Evolutionary conservation across 345 rosid genomes (phyloP).

Genomic region (Gynandropsis gynandra): DNA sequence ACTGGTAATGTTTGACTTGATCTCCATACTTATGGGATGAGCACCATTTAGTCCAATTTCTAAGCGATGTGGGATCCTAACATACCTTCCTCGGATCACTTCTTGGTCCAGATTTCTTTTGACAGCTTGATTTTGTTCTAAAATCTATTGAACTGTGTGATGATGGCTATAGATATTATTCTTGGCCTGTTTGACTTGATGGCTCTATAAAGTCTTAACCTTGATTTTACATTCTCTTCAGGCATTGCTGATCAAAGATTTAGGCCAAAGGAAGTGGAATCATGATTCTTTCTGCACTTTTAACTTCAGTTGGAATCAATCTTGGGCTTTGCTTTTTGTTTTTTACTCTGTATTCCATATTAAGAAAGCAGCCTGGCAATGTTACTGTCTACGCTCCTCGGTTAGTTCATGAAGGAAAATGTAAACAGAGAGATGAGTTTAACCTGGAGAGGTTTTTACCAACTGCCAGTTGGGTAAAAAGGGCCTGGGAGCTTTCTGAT

Average conservation of each 20-base stretch:
- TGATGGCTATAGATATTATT: background rate
- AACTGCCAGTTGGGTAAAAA: slow-evolving; percentile 73
- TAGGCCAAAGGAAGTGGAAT: slow-evolving; percentile 1
- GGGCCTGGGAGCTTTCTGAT: slow-evolving; percentile 63
- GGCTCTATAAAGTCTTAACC: slow-evolving; percentile 12
- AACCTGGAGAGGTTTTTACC: slow-evolving; percentile 64
- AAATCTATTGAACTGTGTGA: background rate
- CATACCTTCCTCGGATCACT: too few relatives aligned
- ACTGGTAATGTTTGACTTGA: too few relatives aligned
- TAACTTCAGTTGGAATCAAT: slow-evolving; percentile 94
- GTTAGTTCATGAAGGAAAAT: slow-evolving; percentile 34
- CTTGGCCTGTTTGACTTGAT: slow-evolving; percentile 14
- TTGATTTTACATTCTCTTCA: slow-evolving; percentile 7
- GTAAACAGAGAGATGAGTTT: slow-evolving; percentile 30
- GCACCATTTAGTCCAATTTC: too few relatives aligned
- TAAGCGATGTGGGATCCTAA: too few relatives aligned
- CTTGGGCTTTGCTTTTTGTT: slow-evolving; percentile 74
- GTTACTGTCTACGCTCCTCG: slow-evolving; percentile 59
- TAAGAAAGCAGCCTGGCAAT: slow-evolving; percentile 72
- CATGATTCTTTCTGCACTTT: slow-evolving; percentile 79
- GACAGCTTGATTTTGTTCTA: background rate
- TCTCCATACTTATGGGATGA: too few relatives aligned
- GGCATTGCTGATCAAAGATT: slow-evolving; percentile 9
- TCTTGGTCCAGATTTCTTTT: too few relatives aligned
- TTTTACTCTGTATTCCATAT: slow-evolving; percentile 69